Base-by-base conservation (phyloP, 106 monocot species). In the Phalaenopsis aphrodite region DNA sequence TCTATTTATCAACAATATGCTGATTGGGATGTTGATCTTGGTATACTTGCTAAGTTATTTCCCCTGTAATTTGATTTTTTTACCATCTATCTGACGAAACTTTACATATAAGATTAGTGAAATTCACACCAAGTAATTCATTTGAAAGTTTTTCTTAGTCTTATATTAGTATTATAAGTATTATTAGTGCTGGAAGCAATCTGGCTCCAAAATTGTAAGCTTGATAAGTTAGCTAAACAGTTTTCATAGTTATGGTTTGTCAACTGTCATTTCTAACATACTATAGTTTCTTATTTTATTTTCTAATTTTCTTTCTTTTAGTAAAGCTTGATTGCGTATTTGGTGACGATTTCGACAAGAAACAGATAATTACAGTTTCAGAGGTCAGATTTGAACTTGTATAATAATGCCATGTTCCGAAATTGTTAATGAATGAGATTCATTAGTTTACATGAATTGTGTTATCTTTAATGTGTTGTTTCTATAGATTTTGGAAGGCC, bases 271-370 rank as follows among this genome's bases (percentile, higher is more conserved):
- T 69, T 69, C 38, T 38, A 64, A 64, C 4, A 4, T 12, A 39
- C 23, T 69, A 21, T 38, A 39, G 38, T 37, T 45, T 43, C 42
- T 74, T 30, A 75, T 17, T 61, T 79, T 3, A 21, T 75, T 47
- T 74, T 74, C 8, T 56, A 41, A n/a, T 24, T 81, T 56, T 48
- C 3, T 76, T 64, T 76, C 14, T 86, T 83, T 39, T 83, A 98
- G 97, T 98, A 82, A 98, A 98, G 56, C 90, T 94, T n/a, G 97
- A 98, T 81, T 98, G 97, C 81, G 84, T 98, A 46, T 98, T 98
- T 89, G 97, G 97, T 49, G 89, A 88, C 46, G 97, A 98, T 76
- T 79, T 92, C 11, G 90, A 92, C 66, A 38, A 84, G 41, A 87
- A 92, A 73, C 87, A 98, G 78, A 94, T 98, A 79, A 78, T 86